Base-by-base conservation (phyloP, 495 filamentous ascomycete species). In the Cercophora samala region DNA sequence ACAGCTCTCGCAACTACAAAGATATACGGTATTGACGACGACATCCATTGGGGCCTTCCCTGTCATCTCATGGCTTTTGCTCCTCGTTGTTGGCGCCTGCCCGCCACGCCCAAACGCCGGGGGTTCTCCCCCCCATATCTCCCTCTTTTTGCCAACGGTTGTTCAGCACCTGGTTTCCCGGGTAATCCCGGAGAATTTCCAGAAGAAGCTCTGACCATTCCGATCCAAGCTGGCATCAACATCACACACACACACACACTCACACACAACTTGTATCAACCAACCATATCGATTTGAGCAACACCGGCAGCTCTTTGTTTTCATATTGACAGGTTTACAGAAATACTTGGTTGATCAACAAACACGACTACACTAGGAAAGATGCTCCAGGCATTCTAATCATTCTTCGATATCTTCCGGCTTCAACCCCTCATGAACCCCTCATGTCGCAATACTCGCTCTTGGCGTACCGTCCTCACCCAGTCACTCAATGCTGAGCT, bases 111-210 rank as follows among this genome's bases (percentile, higher is more conserved):
- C 2, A 18, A 19, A 8, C 15, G 26, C 18, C 29, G 13, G 18
- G 13, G 29, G 26, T 19, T 29, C 29, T 13, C n/a, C 25, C 24
- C n/a, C 59, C 29, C 18, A 18, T 61, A 23, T 19, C 21, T 21
- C n/a, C 53, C 19, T 46, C 22, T 15, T 62, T 13, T n/a, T 21
- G 3, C 60, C 17, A 21, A 22, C 5, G 37, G 5, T 21, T 21
- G n/a, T 56, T 56, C 37, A 22, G n/a, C 42, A 22, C 3, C 55
- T 66, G 32, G 63, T 68, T 66, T 3, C 63, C 69, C 69, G 69
- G 69, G 69, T 71, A 71, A 71, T 71, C 65, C 65, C 69, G 69
- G 69, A 71, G 63, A 65, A 68, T 64, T 52, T 37, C 55, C 18
- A 46, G 37, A 21, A 64, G 65, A 22, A 69, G 67, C 63, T 68